Evolutionary conservation across 1,139 yeast genomes (phyloP), one percentile per base, ranked within the genome.

Genomic region (Suhomyces kunorum): DNA sequence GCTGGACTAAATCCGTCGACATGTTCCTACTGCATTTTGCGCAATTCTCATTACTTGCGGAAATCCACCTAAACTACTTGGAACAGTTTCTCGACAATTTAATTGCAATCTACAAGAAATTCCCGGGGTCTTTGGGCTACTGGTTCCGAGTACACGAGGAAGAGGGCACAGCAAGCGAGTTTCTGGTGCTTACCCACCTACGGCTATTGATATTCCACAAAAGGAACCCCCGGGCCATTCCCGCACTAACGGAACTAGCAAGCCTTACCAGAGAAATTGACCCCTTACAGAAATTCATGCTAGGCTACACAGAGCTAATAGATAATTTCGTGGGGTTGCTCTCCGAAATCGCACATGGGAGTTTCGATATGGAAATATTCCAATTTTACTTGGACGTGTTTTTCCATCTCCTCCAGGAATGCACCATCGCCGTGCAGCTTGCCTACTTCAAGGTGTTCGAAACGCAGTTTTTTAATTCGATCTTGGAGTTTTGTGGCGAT

Each of bases 371-470:
- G 24, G 24, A 20, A 20, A 1, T 19, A 8, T 29, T 29, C 20
- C 8, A n/a, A 3, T 29, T 18, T 7, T 19, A 18, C 11, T 19
- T 29, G 24, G 17, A 15, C 8, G 13, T 29, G 14, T 29, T 12
- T 19, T 29, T 29, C 13, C 22, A 13, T 8, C 7, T 29, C 6
- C 24, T 29, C 14, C 32, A 29, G 11, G 25, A 20, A 2, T n/a
- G 16, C 12, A 18, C 32, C 7, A 22, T 18, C 5, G n/a, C 20
- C 11, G 9, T 22, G 9, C 15, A 22, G 19, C 19, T 19, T 11
- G 20, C 13, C 6, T 19, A 40, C 22, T 38, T 30, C 22, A 29
- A 18, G 3, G 41, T 32, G 14, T 43, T 45, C 17, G 42, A 45
- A 18, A 8, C 17, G 5, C 15, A 28, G 17, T 33, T 45, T 17